Conservation (phyloP, 805 yeast genomes). For the Clavispora asparagi region DNA sequence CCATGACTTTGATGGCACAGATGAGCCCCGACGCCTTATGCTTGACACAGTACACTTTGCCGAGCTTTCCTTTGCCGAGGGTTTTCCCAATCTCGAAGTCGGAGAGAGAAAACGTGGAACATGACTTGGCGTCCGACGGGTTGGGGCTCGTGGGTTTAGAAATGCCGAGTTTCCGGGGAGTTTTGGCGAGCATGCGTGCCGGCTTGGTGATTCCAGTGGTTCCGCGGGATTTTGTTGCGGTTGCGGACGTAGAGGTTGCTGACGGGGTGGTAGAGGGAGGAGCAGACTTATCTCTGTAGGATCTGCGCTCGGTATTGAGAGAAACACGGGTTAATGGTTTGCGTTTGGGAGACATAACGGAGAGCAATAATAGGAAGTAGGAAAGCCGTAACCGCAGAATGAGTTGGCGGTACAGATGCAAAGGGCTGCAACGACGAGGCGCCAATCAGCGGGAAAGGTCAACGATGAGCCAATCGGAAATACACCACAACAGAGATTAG, state of each 20-base stretch:
- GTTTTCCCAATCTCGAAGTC: slow-evolving; percentile 86
- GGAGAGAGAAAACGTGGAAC: slow-evolving; percentile 19
- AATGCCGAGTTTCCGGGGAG: background rate
- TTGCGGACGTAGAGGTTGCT: background rate
- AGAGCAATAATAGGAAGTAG: too few relatives aligned
- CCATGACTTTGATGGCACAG: slow-evolving; percentile 90
- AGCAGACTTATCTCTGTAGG: background rate
- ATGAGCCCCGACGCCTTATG: slow-evolving; percentile 72
- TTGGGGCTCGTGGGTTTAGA: background rate
- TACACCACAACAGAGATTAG: too few relatives aligned
- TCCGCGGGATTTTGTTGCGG: background rate
- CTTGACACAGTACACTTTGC: slow-evolving; percentile 83
- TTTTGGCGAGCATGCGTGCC: background rate
- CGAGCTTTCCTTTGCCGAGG: slow-evolving; percentile 91
- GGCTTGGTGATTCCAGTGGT: background rate
- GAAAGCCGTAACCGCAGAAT: too few relatives aligned
- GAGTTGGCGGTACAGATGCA: too few relatives aligned
- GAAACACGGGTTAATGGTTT: slow-evolving; percentile 3
- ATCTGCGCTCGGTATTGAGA: slow-evolving; percentile 1
- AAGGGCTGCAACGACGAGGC: too few relatives aligned
- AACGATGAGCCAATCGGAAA: too few relatives aligned
- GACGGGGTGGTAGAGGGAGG: too few relatives aligned
- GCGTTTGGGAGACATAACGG: background rate
- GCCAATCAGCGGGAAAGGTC: too few relatives aligned
- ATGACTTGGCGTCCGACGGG: background rate